Evolutionary conservation across 768 basidiomycete species (phyloP), one percentile per base, ranked within the genome.

Genomic region (Leccinellum albellum): DNA sequence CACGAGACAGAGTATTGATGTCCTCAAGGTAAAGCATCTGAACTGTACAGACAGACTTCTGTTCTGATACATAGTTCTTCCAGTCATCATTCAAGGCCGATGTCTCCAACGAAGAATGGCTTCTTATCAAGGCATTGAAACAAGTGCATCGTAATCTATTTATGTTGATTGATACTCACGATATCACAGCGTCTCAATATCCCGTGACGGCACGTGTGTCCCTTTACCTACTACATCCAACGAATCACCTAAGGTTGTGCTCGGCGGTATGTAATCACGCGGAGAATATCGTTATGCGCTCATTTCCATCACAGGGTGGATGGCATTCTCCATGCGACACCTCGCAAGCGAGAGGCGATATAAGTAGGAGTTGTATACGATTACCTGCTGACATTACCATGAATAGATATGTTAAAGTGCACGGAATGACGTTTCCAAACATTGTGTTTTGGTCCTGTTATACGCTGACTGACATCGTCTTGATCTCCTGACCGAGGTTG

Each of bases 1-100:
- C 69, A 89, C 91, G 32, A 84, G 96, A 48, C 86, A 88, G 72
- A 94, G 91, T 64, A 98, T 99, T 61, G 97, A 98, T 72, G 91
- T 95, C 9, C 80, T 98, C 46, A 98, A 98, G 89, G 87, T 90
- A 65, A 35, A 65, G 54, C 7, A 50, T 42, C 21, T 17, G 54
- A 31, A 33, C 35, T 21, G n/a, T 24, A 40, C 24, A 29, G 33
- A 32, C 52, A 24, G n/a, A n/a, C 40, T 53, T 26, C 48, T 21
- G 12, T 42, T 51, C 55, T 64, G 56, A 64, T 47, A 29, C 26
- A 33, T 21, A 2, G 12, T 21, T 47, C 57, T 51, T 65, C 23
- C 61, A 95, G 93, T 79, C 79, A 28, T 85, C 87, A 17, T 98
- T 98, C 79, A 88, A 92, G 75, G 79, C 85, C 23, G 91, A 98